Percentiles rank a stretch among this genome's conserved stretches.
These are phyloP conservation scores for Sporobolomyces phaffii DNA, from an alignment of 768 basidiomycete species.

Conservation along the genomic window DNA sequence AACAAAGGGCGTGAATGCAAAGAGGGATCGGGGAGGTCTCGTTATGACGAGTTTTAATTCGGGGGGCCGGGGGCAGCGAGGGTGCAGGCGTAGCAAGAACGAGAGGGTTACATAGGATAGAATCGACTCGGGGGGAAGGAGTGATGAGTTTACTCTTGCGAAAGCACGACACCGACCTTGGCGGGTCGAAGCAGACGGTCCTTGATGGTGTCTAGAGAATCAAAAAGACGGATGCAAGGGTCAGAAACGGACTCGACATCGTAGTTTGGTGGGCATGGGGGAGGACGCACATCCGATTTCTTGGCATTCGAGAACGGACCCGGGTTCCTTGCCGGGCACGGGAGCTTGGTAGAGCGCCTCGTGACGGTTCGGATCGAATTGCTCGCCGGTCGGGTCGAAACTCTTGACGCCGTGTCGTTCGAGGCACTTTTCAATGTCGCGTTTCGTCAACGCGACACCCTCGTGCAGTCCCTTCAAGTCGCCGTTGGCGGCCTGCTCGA, in stretches of 20 bases:
- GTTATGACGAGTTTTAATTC: too few species aligned
- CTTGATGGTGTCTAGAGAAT: constrained; percentile 91
- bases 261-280: too few species aligned
- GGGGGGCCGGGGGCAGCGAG: too few species aligned
- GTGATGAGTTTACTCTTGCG: constrained; percentile 30
- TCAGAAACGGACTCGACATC: too few species aligned
- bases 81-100: too few species aligned
- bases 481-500: constrained; percentile 44
- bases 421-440: constrained; percentile 77
- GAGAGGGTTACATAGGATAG: too few species aligned
- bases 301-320: constrained; percentile 82
- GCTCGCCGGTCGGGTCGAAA: constrained; percentile 85
- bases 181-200: constrained; percentile 87
- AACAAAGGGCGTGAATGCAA: too few species aligned
- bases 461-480: constrained; percentile 55
- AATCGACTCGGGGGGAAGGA: too few species aligned
- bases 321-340: constrained; percentile 76
- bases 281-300: constrained; percentile 50
- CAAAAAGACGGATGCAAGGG: too few species aligned
- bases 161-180: constrained; percentile 88
- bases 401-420: constrained; percentile 86
- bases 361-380: constrained; percentile 89
- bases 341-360: constrained; percentile 94
- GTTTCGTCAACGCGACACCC: constrained; percentile 88
- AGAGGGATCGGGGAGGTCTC: too few species aligned